phyloP scores from a whole-genome alignment of 2,329 filamentous ascomycete species.

The Claviceps spartinae region DNA sequence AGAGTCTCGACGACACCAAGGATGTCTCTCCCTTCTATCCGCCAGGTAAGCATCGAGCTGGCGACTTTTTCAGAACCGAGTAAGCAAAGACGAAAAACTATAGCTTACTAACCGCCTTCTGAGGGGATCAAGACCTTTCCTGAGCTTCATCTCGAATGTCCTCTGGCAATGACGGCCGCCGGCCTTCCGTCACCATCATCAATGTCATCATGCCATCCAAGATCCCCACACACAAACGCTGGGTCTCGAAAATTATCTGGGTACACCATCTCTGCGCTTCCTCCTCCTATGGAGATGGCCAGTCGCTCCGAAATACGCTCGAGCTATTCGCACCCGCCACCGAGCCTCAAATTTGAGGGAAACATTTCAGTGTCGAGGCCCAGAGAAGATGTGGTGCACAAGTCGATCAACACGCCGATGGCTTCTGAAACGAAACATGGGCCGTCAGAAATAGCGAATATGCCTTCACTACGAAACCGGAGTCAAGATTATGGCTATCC shows the following conservation, averaged over 20 bases:
- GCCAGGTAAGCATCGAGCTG: slow-evolving; percentile 28
- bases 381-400: slow-evolving; percentile 9
- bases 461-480: slow-evolving; percentile 16
- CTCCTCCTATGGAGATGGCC: slow-evolving; percentile 19
- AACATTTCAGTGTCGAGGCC: slow-evolving; percentile 17
- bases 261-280: slow-evolving; percentile 23
- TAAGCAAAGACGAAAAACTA: not conserved
- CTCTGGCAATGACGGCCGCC: not conserved
- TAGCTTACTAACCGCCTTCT: not conserved
- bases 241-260: slow-evolving; percentile 24
- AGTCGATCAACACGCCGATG: not conserved
- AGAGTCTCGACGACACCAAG: slow-evolving; percentile 13
- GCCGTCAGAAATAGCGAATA: slow-evolving; percentile 1
- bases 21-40: slow-evolving; percentile 36
- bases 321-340: slow-evolving; percentile 27
- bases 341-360: slow-evolving; percentile 24
- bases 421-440: not conserved
- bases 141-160: slow-evolving; percentile 24
- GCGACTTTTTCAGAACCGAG: not conserved
- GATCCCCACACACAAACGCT: not conserved
- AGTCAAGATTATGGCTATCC: slow-evolving; percentile 22
- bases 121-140: slow-evolving; percentile 27
- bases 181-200: not conserved
- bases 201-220: not conserved
- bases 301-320: slow-evolving; percentile 24